Evolutionary conservation across 257 asterid genomes (phyloP).

Genomic region (Catharanthus roseus): DNA sequence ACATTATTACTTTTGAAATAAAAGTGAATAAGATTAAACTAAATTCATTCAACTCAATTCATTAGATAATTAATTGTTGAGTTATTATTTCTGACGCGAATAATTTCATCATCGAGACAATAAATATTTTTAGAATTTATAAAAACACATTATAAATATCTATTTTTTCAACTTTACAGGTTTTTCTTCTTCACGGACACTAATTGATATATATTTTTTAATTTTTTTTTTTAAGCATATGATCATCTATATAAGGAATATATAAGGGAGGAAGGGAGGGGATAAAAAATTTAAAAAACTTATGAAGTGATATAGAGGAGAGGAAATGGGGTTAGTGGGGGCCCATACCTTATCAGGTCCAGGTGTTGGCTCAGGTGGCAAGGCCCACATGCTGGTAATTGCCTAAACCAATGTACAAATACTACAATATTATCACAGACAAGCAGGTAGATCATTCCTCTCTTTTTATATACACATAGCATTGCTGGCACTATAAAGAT

Average conservation of each 20-base stretch:
- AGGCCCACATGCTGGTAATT: conserved; percentile 62
- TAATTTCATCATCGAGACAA: too few species aligned
- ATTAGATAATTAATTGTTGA: not conserved
- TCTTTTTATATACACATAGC: conserved; percentile 5
- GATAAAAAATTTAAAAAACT: too few species aligned
- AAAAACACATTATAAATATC: too few species aligned
- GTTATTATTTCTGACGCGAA: not conserved
- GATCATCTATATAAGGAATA: too few species aligned
- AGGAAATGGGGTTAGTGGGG: conserved; percentile 68
- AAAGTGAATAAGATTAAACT: too few species aligned
- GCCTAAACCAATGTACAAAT: conserved; percentile 25
- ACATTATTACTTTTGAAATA: too few species aligned
- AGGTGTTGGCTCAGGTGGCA: conserved; percentile 72
- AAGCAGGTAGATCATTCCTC: conserved; percentile 37
- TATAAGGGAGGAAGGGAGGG: too few species aligned
- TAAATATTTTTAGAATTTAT: too few species aligned
- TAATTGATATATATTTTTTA: not conserved
- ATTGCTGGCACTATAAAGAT: conserved; percentile 74
- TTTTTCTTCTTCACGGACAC: too few species aligned
- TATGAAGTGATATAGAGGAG: conserved; percentile 5
- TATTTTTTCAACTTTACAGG: too few species aligned
- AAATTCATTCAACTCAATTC: not conserved
- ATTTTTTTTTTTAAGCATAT: not conserved
- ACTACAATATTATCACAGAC: conserved; percentile 23
- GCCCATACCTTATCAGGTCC: conserved; percentile 75